Evolutionary conservation across 371 early-diverging fungal genomes (phyloP), one percentile per base, ranked within the genome.

Genomic region (Mortierella sp.): DNA sequence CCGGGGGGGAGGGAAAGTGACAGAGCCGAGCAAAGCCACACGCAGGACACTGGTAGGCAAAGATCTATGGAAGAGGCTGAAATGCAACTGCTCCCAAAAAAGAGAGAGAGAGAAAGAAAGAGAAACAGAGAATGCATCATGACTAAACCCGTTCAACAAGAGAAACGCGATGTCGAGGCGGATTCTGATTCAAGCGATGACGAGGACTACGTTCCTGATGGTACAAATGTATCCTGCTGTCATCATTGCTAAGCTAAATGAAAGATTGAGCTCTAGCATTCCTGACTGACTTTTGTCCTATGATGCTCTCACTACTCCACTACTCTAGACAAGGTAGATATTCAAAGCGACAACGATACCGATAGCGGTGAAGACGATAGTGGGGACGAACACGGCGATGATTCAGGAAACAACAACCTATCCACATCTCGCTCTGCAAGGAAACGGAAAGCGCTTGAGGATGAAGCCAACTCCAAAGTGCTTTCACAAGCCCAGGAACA

Each of bases 121-220:
- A 37, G 9, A 37, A 37, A 37, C 3, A 37, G 9, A 37, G 37
- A 37, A 37, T 5, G 37, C 37, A 37, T 37, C 37, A 37, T 37
- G 37, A 37, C 37, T 9, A 37, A 37, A 9, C 37, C 37, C 37
- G 37, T 37, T 37, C 62, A 68, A 21, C 68, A 60, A 25, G 4
- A 43, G 28, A 75, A 70, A 19, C 56, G 47, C 45, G 50, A 64
- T 16, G 53, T 66, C 4, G 72, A 72, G 12, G 68, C 72, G 9
- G 79, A 72, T 47, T 77, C 79, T 0, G 73, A 77, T 21, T 68
- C 68, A 21, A 77, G 79, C 7, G 73, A 77, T n/a, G 79, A 77
- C 25, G 79, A 77, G 29, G 79, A 77, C 50, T 77, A 72, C 21
- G 66, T 72, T 14, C 79, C 79, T 47, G 70, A 72, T 77, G 71